Percentiles rank a stretch among this genome's conserved stretches.
Conservation (phyloP, 768 basidiomycete genomes). For the Mycena leptocephala region DNA sequence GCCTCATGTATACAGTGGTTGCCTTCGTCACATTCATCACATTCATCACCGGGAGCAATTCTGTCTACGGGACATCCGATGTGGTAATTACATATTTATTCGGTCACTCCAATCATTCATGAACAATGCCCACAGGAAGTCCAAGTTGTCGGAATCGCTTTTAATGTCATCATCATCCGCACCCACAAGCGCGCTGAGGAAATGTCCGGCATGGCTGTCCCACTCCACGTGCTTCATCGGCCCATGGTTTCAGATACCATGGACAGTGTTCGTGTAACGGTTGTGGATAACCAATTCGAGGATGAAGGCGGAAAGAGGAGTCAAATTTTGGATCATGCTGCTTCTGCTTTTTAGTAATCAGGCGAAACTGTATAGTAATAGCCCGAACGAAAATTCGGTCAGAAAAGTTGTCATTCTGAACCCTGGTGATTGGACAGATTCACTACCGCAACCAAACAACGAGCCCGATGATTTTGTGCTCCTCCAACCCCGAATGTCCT, state of each 20-base stretch:
- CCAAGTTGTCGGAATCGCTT: slow-evolving; percentile 18
- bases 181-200: background rate
- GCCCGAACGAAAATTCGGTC: too few relatives aligned
- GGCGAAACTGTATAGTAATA: too few relatives aligned
- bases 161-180: slow-evolving; percentile 27
- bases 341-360: background rate
- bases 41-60: slow-evolving; percentile 8
- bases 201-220: background rate
- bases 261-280: background rate
- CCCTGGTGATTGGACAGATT: too few relatives aligned
- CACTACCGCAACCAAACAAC: too few relatives aligned
- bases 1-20: slow-evolving; percentile 14
- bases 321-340: background rate
- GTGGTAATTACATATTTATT: background rate
- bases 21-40: background rate
- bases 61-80: background rate
- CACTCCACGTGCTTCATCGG: background rate
- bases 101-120: background rate
- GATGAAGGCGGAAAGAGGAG: background rate
- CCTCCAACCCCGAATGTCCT: too few relatives aligned
- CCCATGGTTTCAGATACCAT: background rate
- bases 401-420: too few relatives aligned
- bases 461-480: too few relatives aligned
- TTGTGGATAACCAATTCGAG: background rate
- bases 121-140: background rate